Base-by-base conservation (phyloP, 2,329 filamentous ascomycete genomes). In the Fusarium bulbicola region DNA sequence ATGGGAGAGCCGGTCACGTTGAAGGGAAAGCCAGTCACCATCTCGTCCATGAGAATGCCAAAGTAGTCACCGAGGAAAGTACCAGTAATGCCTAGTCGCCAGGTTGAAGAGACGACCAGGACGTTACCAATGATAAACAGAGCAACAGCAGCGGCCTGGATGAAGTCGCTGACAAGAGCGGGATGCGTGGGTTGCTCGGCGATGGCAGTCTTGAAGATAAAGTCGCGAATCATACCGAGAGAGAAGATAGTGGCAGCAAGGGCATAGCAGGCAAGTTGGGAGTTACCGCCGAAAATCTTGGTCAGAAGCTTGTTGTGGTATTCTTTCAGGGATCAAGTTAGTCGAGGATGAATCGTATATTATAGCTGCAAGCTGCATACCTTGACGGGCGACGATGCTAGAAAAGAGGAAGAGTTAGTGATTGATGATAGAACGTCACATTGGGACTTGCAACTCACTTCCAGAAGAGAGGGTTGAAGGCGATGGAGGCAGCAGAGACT, bases 61-160 rank as follows among this genome's bases (percentile, higher is more conserved):
- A 98, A 99, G 87, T 99, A 99, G 86, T 99, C 96, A 77, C 96
- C 96, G 40, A 99, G 87, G 81, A 98, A 99, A 42, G 96, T 99
- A 72, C 96, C 96, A 2, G 95, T 98, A 79, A 99, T 90, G 65
- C 96, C 96, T 45, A 99, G 90, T 39, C 92, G 93, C 91, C 91
- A 98, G 84, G 97, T 98, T 69, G 93, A 96, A 39, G 92, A 92
- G 57, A 98, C 78, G 56, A 99, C 96, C 40, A 99, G 90, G 58
- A 92, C 83, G 82, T 97, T 98, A 66, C 96, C 96, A 42, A 85
- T 80, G 34, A 87, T 87, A 77, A 98, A 89, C 62, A 98, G 89
- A 9, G 85, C 88, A 72, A 92, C 92, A 46, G 93, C 94, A 24
- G 92, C 82, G 73, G 90, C 89, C 74, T 90, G 89, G 42, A 88